Evolutionary conservation across 352 stramenopile genomes (phyloP).

Genomic region (Thalassiosira exigua): DNA sequence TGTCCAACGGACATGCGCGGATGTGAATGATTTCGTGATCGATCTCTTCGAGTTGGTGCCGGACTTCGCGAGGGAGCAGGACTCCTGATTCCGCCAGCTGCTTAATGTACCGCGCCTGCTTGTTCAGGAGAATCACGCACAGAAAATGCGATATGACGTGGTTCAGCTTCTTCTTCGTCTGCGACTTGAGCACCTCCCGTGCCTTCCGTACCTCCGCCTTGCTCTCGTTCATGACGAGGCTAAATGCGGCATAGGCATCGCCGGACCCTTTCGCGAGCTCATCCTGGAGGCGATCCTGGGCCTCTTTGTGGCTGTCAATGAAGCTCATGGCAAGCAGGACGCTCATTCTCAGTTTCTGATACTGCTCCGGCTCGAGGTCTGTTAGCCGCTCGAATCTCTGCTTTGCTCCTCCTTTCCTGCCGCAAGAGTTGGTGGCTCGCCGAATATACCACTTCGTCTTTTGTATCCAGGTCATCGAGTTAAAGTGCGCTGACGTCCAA

Average conservation of each 20-base stretch:
- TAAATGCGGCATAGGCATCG: neutral
- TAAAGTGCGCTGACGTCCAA: conserved; percentile 35
- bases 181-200: conserved; percentile 7
- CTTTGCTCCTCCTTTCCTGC: neutral
- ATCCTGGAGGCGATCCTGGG: conserved; percentile 14
- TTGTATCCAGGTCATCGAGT: neutral
- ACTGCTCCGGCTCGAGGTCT: conserved; percentile 2
- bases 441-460: neutral
- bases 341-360: conserved; percentile 10
- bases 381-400: neutral
- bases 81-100: conserved; percentile 20
- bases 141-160: conserved; percentile 23
- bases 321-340: conserved; percentile 38
- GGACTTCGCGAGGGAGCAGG: conserved; percentile 26
- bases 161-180: conserved; percentile 19
- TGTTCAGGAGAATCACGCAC: conserved; percentile 39
- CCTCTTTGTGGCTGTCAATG: conserved; percentile 30
- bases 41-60: conserved; percentile 28
- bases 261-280: conserved; percentile 11
- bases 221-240: conserved; percentile 29
- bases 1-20: conserved; percentile 11
- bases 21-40: conserved; percentile 11
- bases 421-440: conserved; percentile 2
- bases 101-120: conserved; percentile 26
- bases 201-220: conserved; percentile 24